Conservation (phyloP, 2,329 filamentous ascomycete species). For the Arachnopeziza araneosa region DNA sequence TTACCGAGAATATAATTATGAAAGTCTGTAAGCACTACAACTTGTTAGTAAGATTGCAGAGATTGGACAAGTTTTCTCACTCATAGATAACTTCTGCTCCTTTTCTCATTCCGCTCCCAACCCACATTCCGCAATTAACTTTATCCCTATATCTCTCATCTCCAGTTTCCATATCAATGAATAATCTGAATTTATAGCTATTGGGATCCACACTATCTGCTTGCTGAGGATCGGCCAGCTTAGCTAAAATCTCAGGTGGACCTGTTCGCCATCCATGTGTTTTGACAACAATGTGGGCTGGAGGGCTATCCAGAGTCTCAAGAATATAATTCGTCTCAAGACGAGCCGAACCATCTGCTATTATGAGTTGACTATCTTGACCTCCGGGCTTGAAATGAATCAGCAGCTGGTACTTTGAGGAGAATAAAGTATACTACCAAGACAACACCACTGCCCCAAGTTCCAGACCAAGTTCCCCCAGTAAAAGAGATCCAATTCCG, state of each 20-base stretch:
- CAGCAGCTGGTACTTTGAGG: neutral
- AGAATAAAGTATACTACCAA: slow-evolving; percentile 24
- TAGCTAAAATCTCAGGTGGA: slow-evolving; percentile 34
- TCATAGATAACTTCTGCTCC: slow-evolving; percentile 42
- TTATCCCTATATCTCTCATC: slow-evolving; percentile 44
- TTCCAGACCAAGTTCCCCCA: slow-evolving; percentile 43
- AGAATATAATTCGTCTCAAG: slow-evolving; percentile 46
- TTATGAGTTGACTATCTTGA: slow-evolving; percentile 34
- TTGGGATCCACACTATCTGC: slow-evolving; percentile 27
- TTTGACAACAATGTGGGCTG: slow-evolving; percentile 41
- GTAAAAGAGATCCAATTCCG: slow-evolving; percentile 46
- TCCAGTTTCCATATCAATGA: slow-evolving; percentile 44
- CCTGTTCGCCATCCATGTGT: slow-evolving; percentile 44
- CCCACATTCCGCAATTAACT: slow-evolving; percentile 46
- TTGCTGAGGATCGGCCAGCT: slow-evolving; percentile 21
- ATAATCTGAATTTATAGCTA: slow-evolving; percentile 43
- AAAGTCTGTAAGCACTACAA: slow-evolving; percentile 18
- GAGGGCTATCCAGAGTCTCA: slow-evolving; percentile 41
- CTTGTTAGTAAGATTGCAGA: neutral
- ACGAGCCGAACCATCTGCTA: slow-evolving; percentile 26
- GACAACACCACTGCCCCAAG: slow-evolving; percentile 44
- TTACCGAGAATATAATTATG: neutral
- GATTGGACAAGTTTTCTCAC: slow-evolving; percentile 25
- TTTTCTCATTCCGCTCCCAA: slow-evolving; percentile 44
- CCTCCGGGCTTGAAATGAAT: slow-evolving; percentile 27